Percentiles rank a stretch among this genome's conserved stretches.
phyloP scores from a whole-genome alignment of 208 protist genomes.

The Tetramitus jugosus region DNA sequence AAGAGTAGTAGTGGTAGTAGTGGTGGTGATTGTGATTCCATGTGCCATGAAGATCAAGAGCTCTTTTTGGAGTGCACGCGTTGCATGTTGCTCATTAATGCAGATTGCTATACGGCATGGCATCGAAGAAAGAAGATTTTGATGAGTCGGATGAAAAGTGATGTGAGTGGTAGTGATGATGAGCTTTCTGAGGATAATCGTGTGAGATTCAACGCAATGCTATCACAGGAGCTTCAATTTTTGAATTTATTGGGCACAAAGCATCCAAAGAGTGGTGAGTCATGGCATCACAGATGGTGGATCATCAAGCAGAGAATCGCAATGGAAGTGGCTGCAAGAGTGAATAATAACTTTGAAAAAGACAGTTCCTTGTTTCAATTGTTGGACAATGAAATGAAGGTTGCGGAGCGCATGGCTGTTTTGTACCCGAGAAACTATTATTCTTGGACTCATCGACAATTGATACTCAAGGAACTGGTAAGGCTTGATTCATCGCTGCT shows the following conservation, averaged over 20 bases:
- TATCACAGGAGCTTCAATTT: constrained; percentile 24
- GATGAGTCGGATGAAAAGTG: no score
- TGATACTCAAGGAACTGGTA: no score
- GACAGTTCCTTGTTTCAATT: neutral
- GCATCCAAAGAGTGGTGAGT: constrained; percentile 47
- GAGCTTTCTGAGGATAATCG: neutral
- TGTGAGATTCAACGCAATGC: neutral
- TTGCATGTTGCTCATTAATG: constrained; percentile 32
- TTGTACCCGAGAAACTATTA: constrained; percentile 12
- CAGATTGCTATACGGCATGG: constrained; percentile 33
- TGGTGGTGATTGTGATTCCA: no score
- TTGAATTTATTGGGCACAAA: constrained; percentile 43
- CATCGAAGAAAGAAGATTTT: constrained; percentile 26
- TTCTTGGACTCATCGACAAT: constrained; percentile 1
- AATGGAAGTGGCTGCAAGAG: no score
- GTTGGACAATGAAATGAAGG: neutral
- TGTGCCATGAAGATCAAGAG: no score
- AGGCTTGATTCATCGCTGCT: no score
- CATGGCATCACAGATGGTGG: constrained; percentile 38
- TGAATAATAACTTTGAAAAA: no score
- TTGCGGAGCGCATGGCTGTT: neutral
- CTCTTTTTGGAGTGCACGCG: no score
- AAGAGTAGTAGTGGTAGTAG: no score
- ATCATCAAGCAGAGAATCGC: no score
- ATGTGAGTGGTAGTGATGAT: no score